Conservation (phyloP, 805 yeast species). For the Candida saitoana region DNA sequence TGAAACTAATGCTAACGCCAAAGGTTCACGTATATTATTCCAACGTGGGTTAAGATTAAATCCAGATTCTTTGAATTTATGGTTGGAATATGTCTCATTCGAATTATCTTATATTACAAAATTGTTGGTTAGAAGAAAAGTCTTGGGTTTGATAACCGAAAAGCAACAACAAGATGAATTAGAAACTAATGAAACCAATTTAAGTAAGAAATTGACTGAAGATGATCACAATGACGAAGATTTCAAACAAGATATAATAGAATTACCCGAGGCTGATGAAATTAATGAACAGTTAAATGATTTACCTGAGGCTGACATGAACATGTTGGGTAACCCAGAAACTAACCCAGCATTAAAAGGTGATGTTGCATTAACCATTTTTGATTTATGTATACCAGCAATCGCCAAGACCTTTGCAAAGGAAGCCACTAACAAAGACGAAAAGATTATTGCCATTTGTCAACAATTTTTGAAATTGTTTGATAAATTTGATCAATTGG, state of each 20-base stretch:
- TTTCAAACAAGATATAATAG: conserved; percentile 37
- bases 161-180: conserved; percentile 56
- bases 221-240: conserved; percentile 30
- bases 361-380: conserved; percentile 43
- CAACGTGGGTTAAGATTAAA: conserved; percentile 85
- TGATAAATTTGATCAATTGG: conserved; percentile 65
- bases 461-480: conserved; percentile 50
- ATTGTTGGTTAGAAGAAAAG: conserved; percentile 75
- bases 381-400: conserved; percentile 33
- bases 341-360: conserved; percentile 67
- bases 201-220: conserved; percentile 34
- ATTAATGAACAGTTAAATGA: conserved; percentile 61
- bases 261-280: conserved; percentile 48
- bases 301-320: conserved; percentile 83
- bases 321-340: conserved; percentile 80
- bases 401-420: conserved; percentile 22
- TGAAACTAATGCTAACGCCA: conserved; percentile 81
- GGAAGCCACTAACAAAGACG: conserved; percentile 27
- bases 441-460: conserved; percentile 38
- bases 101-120: conserved; percentile 85
- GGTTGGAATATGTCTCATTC: conserved; percentile 84
- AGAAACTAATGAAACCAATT: conserved; percentile 25
- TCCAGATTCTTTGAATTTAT: conserved; percentile 62
- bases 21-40: conserved; percentile 80
- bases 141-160: conserved; percentile 73